phyloP scores from a whole-genome alignment of 2,329 filamentous ascomycete genomes.

The Sporothrix variecibatus region DNA sequence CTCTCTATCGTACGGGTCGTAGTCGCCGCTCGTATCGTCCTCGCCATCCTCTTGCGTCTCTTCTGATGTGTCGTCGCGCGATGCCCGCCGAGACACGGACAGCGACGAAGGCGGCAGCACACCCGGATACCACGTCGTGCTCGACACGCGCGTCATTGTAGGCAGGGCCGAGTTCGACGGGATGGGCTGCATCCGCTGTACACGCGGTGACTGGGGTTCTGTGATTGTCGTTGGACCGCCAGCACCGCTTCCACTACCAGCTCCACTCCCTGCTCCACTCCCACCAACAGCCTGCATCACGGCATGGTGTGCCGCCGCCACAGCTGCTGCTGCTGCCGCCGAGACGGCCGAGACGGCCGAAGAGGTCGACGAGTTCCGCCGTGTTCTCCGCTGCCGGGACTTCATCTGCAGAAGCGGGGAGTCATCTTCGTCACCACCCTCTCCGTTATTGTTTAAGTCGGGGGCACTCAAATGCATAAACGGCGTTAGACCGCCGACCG shows the following conservation, averaged over 20 bases:
- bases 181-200: background rate
- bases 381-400: background rate
- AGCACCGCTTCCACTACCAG: background rate
- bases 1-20: conserved; percentile 1
- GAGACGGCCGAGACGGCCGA: conserved; percentile 25
- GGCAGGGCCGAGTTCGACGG: background rate
- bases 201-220: background rate
- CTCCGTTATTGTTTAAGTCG: conserved; percentile 2
- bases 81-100: background rate
- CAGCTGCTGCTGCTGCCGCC: conserved; percentile 2
- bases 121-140: conserved; percentile 17
- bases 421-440: conserved; percentile 24
- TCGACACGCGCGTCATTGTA: conserved; percentile 4
- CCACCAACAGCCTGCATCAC: conserved; percentile 21
- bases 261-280: background rate
- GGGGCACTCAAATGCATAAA: background rate
- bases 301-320: conserved; percentile 7
- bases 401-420: conserved; percentile 27
- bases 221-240: background rate
- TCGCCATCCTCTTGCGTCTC: conserved; percentile 7
- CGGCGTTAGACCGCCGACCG: background rate
- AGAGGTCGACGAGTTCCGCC: conserved; percentile 19
- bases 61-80: conserved; percentile 13
- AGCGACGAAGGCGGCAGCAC: background rate
- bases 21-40: conserved; percentile 19